Conservation (phyloP, 2,329 filamentous ascomycete genomes). For the Diaporthe sp. region DNA sequence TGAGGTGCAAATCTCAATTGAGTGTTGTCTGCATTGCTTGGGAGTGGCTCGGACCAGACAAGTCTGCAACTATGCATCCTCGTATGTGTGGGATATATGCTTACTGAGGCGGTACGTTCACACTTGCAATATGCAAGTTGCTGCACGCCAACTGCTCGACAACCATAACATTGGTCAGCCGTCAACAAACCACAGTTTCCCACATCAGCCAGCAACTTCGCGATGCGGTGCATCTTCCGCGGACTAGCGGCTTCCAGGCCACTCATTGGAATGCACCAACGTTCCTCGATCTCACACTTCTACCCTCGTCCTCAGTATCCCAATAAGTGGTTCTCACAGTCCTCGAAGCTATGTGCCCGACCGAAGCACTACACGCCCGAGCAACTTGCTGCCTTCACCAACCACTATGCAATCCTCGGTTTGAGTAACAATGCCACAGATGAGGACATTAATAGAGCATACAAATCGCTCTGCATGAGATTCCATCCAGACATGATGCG, state of each 20-base stretch:
- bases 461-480: not conserved
- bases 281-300: too few relatives aligned
- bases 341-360: too few relatives aligned
- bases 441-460: not conserved
- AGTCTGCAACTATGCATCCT: not conserved
- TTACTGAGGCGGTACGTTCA: not conserved
- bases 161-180: not conserved
- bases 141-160: not conserved
- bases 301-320: not conserved
- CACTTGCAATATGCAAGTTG: not conserved
- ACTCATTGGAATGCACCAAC: not conserved
- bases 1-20: not conserved
- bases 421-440: not conserved
- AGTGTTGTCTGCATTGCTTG: not conserved
- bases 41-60: not conserved
- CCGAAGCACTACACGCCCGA: not conserved
- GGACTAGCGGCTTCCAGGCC: not conserved
- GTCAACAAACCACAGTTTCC: not conserved
- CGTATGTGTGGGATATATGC: not conserved
- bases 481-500: slow-evolving; percentile 1
- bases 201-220: too few relatives aligned
- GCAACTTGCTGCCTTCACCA: not conserved
- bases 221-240: not conserved
- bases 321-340: not conserved
- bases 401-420: not conserved